Evolutionary conservation across 1,284 basidiomycete species (phyloP).

Genomic region (Sporisorium scitamineum): DNA sequence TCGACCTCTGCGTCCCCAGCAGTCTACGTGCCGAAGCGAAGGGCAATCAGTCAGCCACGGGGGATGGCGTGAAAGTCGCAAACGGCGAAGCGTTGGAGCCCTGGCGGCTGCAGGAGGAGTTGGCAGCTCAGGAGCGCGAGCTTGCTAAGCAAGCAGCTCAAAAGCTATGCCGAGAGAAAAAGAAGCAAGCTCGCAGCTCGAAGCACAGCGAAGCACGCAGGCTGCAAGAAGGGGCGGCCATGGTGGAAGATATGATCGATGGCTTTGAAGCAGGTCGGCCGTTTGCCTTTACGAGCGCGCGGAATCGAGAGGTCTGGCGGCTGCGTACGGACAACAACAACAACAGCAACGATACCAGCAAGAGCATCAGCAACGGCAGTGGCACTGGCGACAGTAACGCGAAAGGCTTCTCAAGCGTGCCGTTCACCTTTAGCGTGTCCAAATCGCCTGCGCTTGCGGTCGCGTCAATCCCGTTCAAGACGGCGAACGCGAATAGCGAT

Average conservation of each 20-base stretch:
- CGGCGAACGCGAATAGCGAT: background rate
- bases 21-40: slow-evolving; percentile 8
- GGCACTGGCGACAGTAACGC: background rate
- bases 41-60: background rate
- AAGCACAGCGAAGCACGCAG: slow-evolving; percentile 23
- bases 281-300: background rate
- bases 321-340: slow-evolving; percentile 5
- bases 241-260: slow-evolving; percentile 36
- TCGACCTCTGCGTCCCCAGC: slow-evolving; percentile 30
- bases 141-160: slow-evolving; percentile 23
- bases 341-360: background rate
- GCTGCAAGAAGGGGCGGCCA: slow-evolving; percentile 30
- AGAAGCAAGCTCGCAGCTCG: slow-evolving; percentile 15
- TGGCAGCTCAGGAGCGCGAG: slow-evolving; percentile 13
- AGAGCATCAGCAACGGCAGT: background rate
- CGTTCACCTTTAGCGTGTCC: slow-evolving; percentile 34
- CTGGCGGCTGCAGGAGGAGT: slow-evolving; percentile 17
- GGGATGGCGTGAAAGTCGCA: background rate
- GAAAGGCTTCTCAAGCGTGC: background rate
- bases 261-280: slow-evolving; percentile 14
- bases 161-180: slow-evolving; percentile 21
- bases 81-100: slow-evolving; percentile 7
- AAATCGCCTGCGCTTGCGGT: background rate
- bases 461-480: background rate
- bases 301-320: slow-evolving; percentile 11